phyloP scores from a whole-genome alignment of 2,329 filamentous ascomycete genomes.

The Diaporthe vexans region DNA sequence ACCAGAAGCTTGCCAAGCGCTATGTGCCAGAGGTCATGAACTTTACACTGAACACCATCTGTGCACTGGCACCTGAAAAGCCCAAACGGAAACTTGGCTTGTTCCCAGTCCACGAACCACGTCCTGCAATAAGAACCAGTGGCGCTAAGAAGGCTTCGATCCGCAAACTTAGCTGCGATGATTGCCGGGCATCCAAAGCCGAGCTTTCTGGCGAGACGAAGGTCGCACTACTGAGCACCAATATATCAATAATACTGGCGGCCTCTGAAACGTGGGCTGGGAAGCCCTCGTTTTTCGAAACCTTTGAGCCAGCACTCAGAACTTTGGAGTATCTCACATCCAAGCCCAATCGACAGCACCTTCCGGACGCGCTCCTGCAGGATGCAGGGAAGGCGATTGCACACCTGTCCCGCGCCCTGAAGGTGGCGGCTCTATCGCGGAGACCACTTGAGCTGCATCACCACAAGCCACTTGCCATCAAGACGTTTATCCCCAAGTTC shows the following conservation, averaged over 20 bases:
- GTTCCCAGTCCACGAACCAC: conserved; percentile 74
- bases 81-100: conserved; percentile 61
- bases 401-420: conserved; percentile 68
- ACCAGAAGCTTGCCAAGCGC: conserved; percentile 85
- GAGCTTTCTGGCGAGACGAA: conserved; percentile 60
- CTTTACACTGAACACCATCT: conserved; percentile 82
- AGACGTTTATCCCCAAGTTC: conserved; percentile 91
- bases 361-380: conserved; percentile 60
- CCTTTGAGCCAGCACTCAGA: conserved; percentile 75
- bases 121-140: conserved; percentile 64
- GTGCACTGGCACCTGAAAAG: conserved; percentile 72
- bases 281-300: conserved; percentile 82
- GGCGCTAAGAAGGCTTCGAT: conserved; percentile 56
- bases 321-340: conserved; percentile 74
- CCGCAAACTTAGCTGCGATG: conserved; percentile 71
- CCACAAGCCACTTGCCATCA: conserved; percentile 90
- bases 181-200: conserved; percentile 59
- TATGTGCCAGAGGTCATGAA: conserved; percentile 92
- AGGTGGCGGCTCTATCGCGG: conserved; percentile 74
- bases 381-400: conserved; percentile 57
- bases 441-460: conserved; percentile 89
- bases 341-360: conserved; percentile 63
- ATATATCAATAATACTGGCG: conserved; percentile 74
- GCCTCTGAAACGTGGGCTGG: conserved; percentile 81
- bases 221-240: conserved; percentile 72